Evolutionary conservation across 805 yeast species (phyloP), one percentile per base, ranked within the genome.

Genomic region (Pichia paraexigua): DNA sequence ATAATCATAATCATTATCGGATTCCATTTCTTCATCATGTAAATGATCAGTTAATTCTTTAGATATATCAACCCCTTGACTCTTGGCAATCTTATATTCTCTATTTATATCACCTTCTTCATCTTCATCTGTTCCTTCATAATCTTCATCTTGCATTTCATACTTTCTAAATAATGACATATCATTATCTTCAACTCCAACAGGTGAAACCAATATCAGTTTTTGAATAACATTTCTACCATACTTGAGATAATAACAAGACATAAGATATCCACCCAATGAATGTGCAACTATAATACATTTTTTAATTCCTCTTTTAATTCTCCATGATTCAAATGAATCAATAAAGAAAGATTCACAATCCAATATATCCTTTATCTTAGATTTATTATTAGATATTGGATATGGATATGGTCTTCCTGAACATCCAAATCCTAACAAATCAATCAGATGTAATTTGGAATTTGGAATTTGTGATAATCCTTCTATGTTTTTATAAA

Each of bases 201-300:
- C 85, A 0, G 95, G 95, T 0, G 90, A 83, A 3, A 85, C 71
- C 41, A 87, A 67, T 5, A 84, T 71, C 56, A 87, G 63, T 52
- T 79, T 77, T n/a, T 73, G 67, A 13, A 87, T 72, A 6, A 56
- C 45, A 1, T 70, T 64, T 0, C 76, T 64, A 0, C 88, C 86
- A 57, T 81, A 73, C 53, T 72, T 79, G 45, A 81, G 60, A 13
- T 86, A 74, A 60, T 84, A 86, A n/a, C 82, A 77, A 49, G 76
- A 79, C 1, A 86, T 76, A 64, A 89, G 69, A 59, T 85, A 83
- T 0, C 88, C 94, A 43, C 95, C 95, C 58, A 79, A 79, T 0
- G 95, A 87, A 63, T 87, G 95, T 1, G 89, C 92, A 18, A 86
- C 71, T n/a, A 87, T 60, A 53, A 77, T 79, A 45, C 86, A 75